Evolutionary conservation across 2,329 filamentous ascomycete species (phyloP), one percentile per base, ranked within the genome.

Genomic region (Metarhizium humberi): DNA sequence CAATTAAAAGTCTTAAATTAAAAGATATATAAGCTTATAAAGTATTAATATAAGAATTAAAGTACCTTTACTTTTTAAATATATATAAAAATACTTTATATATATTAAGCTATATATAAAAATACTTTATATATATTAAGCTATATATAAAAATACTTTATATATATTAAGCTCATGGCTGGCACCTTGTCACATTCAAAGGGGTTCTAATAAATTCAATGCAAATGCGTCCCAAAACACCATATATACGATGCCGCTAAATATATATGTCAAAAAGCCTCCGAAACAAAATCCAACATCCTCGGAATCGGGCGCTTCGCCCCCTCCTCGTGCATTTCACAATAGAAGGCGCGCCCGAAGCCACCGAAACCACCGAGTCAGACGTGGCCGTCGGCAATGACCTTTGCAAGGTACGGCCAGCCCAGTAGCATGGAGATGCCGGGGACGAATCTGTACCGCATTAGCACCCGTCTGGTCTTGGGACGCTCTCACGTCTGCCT

Each of bases 331-430:
- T 30, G 45, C 20, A 48, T 30, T 48, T 16, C 45, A 18, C 25
- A 13, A 30, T 30, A 29, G 25, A 13, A 48, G 18, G 45, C 45
- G 20, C 13, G 6, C 3, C 45, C 25, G 14, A 6, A 30, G 2
- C 20, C 25, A 29, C 18, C 11, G 4, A 14, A 30, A 6, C 20
- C 25, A 29, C 18, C 11, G 4, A 14, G 43, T 64, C 61, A 70
- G 18, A 72, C 54, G 56, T 63, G 65, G 29, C 70, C 70, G 42
- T 72, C 68, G 25, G 68, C 61, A 49, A 61, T 53, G 32, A 60
- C 53, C 57, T 64, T 58, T 57, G 64, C 65, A 25, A 63, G 58
- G 6, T 63, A 53, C 18, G 71, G 71, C 71, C 71, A 73, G 53
- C 67, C 67, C 18, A 73, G 64, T 25, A 72, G 55, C 47, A 68